Conservation (phyloP, 441 rosid species). For the Euphorbia schlechtendalii region DNA sequence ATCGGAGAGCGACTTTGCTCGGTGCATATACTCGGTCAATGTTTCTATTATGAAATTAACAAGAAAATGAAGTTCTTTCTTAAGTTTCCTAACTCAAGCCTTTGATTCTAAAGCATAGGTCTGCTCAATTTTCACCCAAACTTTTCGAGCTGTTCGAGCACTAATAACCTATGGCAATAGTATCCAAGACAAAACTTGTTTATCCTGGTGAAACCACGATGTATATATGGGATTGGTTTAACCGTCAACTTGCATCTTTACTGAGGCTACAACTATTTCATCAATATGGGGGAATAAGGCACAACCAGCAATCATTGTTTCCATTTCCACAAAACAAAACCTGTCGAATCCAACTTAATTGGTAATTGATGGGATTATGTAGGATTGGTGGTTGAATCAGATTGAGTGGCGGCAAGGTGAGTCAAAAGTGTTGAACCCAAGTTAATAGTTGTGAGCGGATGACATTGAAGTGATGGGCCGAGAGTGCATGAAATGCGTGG, state of each 20-base stretch:
- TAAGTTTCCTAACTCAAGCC: not conserved
- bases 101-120: not conserved
- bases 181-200: not conserved
- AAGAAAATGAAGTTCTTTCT: not conserved
- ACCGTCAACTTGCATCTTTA: not conserved
- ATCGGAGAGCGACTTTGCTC: not conserved
- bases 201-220: not conserved
- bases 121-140: not conserved
- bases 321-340: not conserved
- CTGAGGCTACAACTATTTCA: not conserved
- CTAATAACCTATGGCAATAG: not conserved
- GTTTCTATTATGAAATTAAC: not conserved
- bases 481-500: no score
- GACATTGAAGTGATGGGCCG: no score
- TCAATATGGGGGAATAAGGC: not conserved
- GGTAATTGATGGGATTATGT: not conserved
- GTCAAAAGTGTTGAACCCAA: no score
- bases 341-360: not conserved
- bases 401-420: no score
- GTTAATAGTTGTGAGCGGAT: no score
- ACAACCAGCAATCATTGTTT: not conserved
- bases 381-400: no score
- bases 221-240: not conserved
- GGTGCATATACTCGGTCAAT: not conserved
- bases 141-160: not conserved